Evolutionary conservation across 208 protist genomes (phyloP).

Genomic region (Trichomonas tenax): DNA sequence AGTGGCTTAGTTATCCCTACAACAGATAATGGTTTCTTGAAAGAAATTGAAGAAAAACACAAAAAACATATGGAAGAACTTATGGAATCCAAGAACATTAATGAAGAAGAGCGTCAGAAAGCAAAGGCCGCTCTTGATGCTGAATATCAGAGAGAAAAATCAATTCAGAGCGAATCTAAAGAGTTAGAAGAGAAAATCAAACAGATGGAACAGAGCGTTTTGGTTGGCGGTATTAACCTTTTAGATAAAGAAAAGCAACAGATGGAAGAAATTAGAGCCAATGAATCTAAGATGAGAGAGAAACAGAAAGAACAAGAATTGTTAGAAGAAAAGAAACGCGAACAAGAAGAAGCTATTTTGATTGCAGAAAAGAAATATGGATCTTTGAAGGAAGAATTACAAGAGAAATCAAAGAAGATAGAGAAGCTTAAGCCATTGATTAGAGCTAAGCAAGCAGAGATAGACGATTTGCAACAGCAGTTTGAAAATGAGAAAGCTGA

Average conservation of each 20-base stretch:
- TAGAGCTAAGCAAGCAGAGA: background rate
- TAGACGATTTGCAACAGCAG: background rate
- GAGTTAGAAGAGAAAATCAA: background rate
- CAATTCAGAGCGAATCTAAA: background rate
- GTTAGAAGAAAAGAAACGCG: background rate
- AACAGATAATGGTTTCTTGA: background rate
- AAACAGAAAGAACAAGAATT: background rate
- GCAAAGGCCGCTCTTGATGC: background rate
- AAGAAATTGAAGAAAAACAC: slow-evolving; percentile 12
- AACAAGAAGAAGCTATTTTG: background rate
- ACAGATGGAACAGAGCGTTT: background rate
- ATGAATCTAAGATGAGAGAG: background rate
- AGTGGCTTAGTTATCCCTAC: background rate
- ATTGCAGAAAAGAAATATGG: background rate
- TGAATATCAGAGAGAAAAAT: background rate
- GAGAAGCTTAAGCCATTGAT: background rate
- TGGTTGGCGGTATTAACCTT: slow-evolving; percentile 2
- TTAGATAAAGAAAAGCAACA: slow-evolving; percentile 16
- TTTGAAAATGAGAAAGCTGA: background rate
- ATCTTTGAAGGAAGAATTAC: background rate
- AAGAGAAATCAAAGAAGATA: background rate
- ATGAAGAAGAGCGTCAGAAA: slow-evolving; percentile 16
- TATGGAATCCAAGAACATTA: background rate
- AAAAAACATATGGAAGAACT: background rate
- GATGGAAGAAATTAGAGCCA: background rate